Percentiles rank a stretch among this genome's conserved stretches.
These are phyloP conservation scores for Cucurbita moschata DNA, from an alignment of 306 rosid genomes.

Conservation along the genomic window DNA sequence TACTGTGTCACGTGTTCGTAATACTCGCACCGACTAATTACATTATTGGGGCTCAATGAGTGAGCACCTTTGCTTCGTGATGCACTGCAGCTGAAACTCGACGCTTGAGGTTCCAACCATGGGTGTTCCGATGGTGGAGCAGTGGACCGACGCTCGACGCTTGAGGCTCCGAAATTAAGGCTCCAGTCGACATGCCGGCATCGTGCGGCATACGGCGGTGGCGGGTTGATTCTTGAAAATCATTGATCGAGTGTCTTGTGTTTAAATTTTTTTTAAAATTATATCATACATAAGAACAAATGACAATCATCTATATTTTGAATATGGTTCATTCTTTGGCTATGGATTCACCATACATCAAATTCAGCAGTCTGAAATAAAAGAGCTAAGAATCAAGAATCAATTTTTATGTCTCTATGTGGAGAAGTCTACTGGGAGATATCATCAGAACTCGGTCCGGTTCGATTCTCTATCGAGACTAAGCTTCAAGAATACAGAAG, in stretches of 20 bases:
- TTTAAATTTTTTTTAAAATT: too few relatives aligned
- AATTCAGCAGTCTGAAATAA: background rate
- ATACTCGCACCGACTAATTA: too few relatives aligned
- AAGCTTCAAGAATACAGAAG: background rate
- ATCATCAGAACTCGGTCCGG: background rate
- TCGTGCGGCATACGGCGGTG: background rate
- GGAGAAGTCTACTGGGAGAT: background rate
- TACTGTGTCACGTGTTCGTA: too few relatives aligned
- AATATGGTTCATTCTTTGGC: background rate
- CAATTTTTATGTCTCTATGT: background rate
- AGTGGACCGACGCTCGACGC: background rate
- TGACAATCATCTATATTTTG: too few relatives aligned
- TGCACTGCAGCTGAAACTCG: conserved; percentile 4
- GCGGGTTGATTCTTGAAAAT: background rate
- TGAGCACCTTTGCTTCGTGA: background rate
- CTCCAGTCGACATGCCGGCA: background rate
- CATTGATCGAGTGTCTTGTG: background rate
- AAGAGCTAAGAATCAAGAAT: background rate
- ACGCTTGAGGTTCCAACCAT: background rate
- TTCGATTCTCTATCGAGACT: background rate
- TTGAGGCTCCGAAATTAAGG: background rate
- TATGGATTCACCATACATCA: background rate
- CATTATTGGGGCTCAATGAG: too few relatives aligned
- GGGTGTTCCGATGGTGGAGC: conserved; percentile 1
- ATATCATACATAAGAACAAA: too few relatives aligned